These are phyloP conservation scores for Magnaporthiopsis poae DNA, from an alignment of 2,329 filamentous ascomycete genomes.

Conservation along the genomic window DNA sequence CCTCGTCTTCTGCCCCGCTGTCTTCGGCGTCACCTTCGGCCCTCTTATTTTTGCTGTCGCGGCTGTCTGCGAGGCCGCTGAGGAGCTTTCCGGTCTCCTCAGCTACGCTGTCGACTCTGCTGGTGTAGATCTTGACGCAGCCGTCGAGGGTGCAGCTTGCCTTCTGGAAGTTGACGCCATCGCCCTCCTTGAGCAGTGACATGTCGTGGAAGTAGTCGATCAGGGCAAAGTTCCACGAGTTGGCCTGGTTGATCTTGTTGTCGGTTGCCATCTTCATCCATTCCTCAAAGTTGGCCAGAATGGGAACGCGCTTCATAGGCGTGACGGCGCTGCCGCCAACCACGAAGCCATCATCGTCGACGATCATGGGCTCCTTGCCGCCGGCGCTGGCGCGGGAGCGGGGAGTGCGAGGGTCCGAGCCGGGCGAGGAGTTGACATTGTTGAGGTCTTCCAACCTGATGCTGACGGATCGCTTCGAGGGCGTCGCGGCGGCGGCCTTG, in stretches of 20 bases:
- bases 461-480: slow-evolving; percentile 57
- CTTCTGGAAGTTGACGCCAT: slow-evolving; percentile 97
- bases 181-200: slow-evolving; percentile 90
- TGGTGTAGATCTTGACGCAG: slow-evolving; percentile 98
- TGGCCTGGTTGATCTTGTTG: slow-evolving; percentile 96
- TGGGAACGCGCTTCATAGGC: slow-evolving; percentile 89
- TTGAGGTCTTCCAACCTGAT: slow-evolving; percentile 50
- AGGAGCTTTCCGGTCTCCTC: slow-evolving; percentile 93
- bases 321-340: slow-evolving; percentile 71
- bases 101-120: slow-evolving; percentile 92
- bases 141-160: slow-evolving; percentile 95
- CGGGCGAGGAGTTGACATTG: slow-evolving; percentile 37
- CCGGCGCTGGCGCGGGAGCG: slow-evolving; percentile 24
- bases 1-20: slow-evolving; percentile 53
- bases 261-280: slow-evolving; percentile 99
- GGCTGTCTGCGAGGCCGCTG: slow-evolving; percentile 83
- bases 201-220: slow-evolving; percentile 99
- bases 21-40: slow-evolving; percentile 54
- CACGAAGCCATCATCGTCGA: slow-evolving; percentile 47
- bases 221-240: slow-evolving; percentile 99
- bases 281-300: slow-evolving; percentile 96
- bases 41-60: slow-evolving; percentile 64
- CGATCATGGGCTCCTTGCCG: slow-evolving; percentile 25
- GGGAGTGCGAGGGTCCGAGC: slow-evolving; percentile 48
- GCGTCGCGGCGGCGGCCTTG: slow-evolving; percentile 61